Evolutionary conservation across 805 yeast genomes (phyloP).

Genomic region (Suhomyces emberorum): DNA sequence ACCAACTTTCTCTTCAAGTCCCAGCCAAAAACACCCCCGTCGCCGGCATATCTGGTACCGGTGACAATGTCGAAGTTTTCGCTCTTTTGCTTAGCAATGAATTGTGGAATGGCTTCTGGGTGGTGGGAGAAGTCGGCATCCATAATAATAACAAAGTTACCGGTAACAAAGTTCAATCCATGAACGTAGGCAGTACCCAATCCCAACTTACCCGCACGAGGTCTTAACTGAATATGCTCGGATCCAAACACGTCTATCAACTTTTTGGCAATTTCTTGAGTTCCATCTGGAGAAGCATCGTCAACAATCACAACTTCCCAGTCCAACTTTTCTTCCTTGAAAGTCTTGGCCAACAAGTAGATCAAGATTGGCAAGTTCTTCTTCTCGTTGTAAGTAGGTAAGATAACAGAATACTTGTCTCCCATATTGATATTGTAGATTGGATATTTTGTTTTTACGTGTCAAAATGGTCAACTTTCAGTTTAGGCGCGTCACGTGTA

Average conservation of each 20-base stretch:
- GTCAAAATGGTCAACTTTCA: constrained; percentile 1
- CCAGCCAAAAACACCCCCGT: constrained; percentile 85
- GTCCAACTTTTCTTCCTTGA: constrained; percentile 51
- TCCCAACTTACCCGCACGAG: constrained; percentile 76
- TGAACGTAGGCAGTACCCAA: constrained; percentile 80
- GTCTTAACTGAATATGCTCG: constrained; percentile 59
- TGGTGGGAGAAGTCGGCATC: constrained; percentile 84
- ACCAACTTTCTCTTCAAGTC: constrained; percentile 75
- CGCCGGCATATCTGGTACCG: constrained; percentile 71
- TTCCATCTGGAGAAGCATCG: constrained; percentile 79
- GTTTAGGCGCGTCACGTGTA: no score
- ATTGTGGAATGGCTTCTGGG: constrained; percentile 75
- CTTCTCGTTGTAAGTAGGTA: constrained; percentile 77
- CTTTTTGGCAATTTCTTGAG: constrained; percentile 67
- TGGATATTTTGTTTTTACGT: constrained; percentile 6
- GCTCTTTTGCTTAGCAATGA: constrained; percentile 59
- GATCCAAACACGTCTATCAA: constrained; percentile 55
- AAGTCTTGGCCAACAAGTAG: constrained; percentile 67
- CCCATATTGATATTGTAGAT: constrained; percentile 7
- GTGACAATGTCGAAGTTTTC: constrained; percentile 52
- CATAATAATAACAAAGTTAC: constrained; percentile 76
- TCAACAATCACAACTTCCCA: constrained; percentile 81
- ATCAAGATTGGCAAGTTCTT: constrained; percentile 61
- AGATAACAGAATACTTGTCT: constrained; percentile 66
- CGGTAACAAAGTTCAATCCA: constrained; percentile 67